Conservation (phyloP, 306 rosid genomes). For the Dalbergia cultrata region DNA sequence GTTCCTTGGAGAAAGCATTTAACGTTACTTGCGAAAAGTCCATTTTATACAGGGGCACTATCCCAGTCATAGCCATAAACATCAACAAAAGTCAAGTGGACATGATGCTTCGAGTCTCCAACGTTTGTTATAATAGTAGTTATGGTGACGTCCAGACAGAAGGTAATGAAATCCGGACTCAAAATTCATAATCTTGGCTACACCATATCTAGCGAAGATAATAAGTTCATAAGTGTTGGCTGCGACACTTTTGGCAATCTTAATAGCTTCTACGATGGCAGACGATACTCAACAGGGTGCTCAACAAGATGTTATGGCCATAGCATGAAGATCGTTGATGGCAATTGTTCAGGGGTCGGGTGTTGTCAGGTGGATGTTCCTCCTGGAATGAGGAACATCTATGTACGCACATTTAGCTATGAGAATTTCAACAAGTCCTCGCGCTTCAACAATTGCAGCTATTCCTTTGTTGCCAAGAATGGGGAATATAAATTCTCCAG, state of each 20-base stretch:
- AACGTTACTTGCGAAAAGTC: neutral
- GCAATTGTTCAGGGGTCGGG: constrained; percentile 9
- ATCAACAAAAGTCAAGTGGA: neutral
- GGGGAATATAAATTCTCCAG: constrained; percentile 24
- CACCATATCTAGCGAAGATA: constrained; percentile 14
- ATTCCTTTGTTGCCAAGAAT: constrained; percentile 40
- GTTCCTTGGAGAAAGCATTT: neutral
- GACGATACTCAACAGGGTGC: neutral
- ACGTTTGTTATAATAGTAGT: neutral
- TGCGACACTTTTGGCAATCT: constrained; percentile 28
- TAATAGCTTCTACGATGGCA: neutral
- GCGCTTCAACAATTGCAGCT: neutral
- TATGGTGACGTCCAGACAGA: rapidly evolving
- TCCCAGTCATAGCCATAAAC: neutral
- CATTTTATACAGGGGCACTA: neutral
- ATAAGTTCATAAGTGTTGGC: constrained; percentile 35
- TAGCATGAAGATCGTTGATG: neutral
- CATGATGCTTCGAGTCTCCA: neutral
- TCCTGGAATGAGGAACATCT: neutral
- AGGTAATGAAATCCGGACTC: neutral
- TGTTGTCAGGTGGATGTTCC: constrained; percentile 44
- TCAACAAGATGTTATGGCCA: neutral
- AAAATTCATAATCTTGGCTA: neutral
- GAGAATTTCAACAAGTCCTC: neutral
- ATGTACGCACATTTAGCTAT: neutral